A percentile compares a stretch with the other conserved stretches of the same genome.
Evolutionary conservation across 176 grass and related monocot species (phyloP).

Genomic region (Phoenix roebelenii): DNA sequence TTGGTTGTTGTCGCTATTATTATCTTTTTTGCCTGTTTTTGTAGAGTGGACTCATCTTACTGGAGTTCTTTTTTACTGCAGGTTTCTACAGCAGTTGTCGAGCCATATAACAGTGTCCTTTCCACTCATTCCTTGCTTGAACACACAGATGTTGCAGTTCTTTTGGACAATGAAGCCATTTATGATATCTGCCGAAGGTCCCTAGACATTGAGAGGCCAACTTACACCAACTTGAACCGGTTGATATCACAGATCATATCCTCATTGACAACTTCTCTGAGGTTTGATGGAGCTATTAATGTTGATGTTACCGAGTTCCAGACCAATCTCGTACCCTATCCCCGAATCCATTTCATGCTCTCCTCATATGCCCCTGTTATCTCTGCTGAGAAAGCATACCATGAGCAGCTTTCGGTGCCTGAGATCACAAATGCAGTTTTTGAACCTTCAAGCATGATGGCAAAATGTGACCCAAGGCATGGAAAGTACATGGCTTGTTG

Average conservation of each 20-base stretch:
- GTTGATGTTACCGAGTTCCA: conserved; percentile 12
- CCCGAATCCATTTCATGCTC: conserved; percentile 10
- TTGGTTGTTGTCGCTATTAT: too few species aligned
- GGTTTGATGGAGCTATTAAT: conserved; percentile 17
- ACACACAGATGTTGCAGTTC: conserved; percentile 14
- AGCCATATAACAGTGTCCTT: conserved; percentile 11
- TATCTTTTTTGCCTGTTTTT: too few species aligned
- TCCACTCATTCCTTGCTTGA: conserved; percentile 10
- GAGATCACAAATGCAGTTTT: conserved; percentile 14
- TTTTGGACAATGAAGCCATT: conserved; percentile 14
- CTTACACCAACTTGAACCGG: conserved; percentile 12
- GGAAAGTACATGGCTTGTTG: conserved; percentile 11
- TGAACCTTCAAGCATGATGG: conserved; percentile 8
- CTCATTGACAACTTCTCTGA: conserved; percentile 8
- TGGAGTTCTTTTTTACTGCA: not conserved
- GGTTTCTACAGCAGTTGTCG: conserved; percentile 7
- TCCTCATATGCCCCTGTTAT: conserved; percentile 10
- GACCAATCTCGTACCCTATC: conserved; percentile 5
- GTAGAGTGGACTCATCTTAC: too few species aligned
- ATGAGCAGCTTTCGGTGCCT: conserved; percentile 7
- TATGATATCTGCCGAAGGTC: conserved; percentile 10
- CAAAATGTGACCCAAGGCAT: conserved; percentile 12
- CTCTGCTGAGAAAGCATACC: conserved; percentile 12
- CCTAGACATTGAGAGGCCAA: conserved; percentile 7
- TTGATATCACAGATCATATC: conserved; percentile 10